Conservation (phyloP, 306 rosid genomes). For the Sesbania bispinosa region DNA sequence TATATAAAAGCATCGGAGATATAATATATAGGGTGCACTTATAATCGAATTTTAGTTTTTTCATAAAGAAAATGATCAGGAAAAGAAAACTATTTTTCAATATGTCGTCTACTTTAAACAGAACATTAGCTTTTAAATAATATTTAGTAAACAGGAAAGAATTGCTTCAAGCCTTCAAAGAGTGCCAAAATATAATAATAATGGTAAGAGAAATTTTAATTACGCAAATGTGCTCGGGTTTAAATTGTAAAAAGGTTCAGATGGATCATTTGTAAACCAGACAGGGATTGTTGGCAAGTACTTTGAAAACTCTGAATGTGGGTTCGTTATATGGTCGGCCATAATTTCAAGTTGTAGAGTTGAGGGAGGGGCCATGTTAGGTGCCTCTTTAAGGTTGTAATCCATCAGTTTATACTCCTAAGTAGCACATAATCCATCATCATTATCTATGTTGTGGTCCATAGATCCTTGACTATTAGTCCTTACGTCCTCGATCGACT, state of each 20-base stretch:
- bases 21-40: too few species aligned
- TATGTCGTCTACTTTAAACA: too few species aligned
- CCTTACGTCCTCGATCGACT: slow-evolving; percentile 25
- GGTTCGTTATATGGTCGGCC: slow-evolving; percentile 45
- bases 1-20: too few species aligned
- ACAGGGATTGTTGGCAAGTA: slow-evolving; percentile 29
- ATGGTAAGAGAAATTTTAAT: slow-evolving; percentile 16
- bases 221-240: neutral
- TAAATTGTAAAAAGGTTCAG: slow-evolving; percentile 15
- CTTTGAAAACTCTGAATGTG: slow-evolving; percentile 29
- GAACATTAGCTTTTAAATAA: neutral
- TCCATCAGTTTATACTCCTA: slow-evolving; percentile 30
- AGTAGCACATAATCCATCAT: slow-evolving; percentile 30
- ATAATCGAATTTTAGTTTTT: too few species aligned
- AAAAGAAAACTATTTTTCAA: too few species aligned
- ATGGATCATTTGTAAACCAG: slow-evolving; percentile 20
- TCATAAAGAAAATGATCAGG: too few species aligned
- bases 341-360: slow-evolving; percentile 24
- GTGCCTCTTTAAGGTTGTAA: slow-evolving; percentile 40
- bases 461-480: slow-evolving; percentile 23
- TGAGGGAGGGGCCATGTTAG: slow-evolving; percentile 24
- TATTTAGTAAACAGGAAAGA: neutral
- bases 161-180: neutral
- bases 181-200: neutral
- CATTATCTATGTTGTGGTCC: slow-evolving; percentile 34